phyloP scores from a whole-genome alignment of 148 eudicot species.

The Euryodendron excelsum region DNA sequence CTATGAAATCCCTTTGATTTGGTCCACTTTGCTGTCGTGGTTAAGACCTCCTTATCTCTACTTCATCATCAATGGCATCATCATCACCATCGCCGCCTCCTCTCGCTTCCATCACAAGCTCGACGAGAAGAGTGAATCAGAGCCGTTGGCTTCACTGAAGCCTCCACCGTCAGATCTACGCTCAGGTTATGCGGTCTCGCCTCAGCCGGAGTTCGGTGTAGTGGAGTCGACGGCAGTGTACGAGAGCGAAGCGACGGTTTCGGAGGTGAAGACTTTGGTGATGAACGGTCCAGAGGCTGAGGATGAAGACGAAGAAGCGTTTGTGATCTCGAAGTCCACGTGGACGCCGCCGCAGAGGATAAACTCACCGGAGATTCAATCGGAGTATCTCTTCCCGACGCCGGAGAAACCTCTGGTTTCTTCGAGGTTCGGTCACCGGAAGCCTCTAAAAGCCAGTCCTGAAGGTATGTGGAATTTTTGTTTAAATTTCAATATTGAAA shows the following conservation, averaged over 20 bases:
- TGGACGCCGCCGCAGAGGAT: constrained; percentile 36
- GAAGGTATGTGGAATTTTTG: constrained; percentile 43
- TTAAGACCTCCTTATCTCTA: constrained; percentile 82
- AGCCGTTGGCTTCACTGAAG: constrained; percentile 14
- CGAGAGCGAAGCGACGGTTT: constrained; percentile 20
- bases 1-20: constrained; percentile 37
- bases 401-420: constrained; percentile 53
- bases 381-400: constrained; percentile 24
- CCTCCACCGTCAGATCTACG: constrained; percentile 9
- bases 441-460: constrained; percentile 39
- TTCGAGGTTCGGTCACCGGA: constrained; percentile 59
- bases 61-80: constrained; percentile 68
- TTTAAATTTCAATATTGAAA: not conserved
- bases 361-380: constrained; percentile 17
- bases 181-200: too few species aligned
- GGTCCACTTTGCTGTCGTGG: constrained; percentile 42
- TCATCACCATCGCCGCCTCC: constrained; percentile 68
- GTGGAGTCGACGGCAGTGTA: not conserved
- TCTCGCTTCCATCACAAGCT: constrained; percentile 40
- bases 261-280: constrained; percentile 32
- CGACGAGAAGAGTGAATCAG: constrained; percentile 3
- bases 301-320: constrained; percentile 14
- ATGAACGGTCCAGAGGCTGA: constrained; percentile 20
- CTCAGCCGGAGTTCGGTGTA: too few species aligned
- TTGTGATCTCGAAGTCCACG: constrained; percentile 24